phyloP scores from a whole-genome alignment of 371 early-diverging fungal species.

The Homolaphlyctis polyrhiza region DNA sequence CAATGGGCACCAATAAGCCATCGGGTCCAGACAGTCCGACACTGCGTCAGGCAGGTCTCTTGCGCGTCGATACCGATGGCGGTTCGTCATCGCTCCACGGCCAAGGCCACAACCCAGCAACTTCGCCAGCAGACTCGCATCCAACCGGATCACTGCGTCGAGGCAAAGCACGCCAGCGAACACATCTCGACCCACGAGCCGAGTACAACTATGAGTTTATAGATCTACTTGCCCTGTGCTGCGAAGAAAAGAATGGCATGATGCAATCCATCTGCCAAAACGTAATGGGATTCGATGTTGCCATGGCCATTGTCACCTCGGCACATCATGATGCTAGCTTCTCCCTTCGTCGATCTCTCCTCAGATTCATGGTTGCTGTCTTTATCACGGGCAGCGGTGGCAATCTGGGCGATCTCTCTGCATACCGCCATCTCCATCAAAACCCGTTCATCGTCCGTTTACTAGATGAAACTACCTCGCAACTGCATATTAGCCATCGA shows the following conservation, averaged over 20 bases:
- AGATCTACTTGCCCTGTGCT: slow-evolving; percentile 39
- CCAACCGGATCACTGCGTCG: not conserved
- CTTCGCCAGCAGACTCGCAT: too few relatives aligned
- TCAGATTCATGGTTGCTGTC: not conserved
- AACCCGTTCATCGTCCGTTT: not conserved
- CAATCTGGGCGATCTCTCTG: not conserved
- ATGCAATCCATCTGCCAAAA: slow-evolving; percentile 29
- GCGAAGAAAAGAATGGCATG: slow-evolving; percentile 48
- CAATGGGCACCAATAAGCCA: too few relatives aligned
- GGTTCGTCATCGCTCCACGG: too few relatives aligned
- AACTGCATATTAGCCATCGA: not conserved
- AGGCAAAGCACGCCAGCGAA: not conserved
- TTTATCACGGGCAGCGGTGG: not conserved
- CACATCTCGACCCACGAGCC: not conserved
- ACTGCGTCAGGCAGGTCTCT: too few relatives aligned
- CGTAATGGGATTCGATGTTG: not conserved
- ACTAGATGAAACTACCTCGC: not conserved
- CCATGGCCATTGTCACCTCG: not conserved
- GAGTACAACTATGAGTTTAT: slow-evolving; percentile 15
- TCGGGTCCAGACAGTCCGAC: too few relatives aligned
- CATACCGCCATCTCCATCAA: not conserved
- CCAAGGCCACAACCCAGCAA: too few relatives aligned
- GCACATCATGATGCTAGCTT: not conserved
- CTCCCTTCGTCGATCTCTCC: not conserved
- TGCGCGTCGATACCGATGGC: not conserved